Evolutionary conservation across 495 filamentous ascomycete genomes (phyloP), one percentile per base, ranked within the genome.

Genomic region (Penicillium ochrochloron): DNA sequence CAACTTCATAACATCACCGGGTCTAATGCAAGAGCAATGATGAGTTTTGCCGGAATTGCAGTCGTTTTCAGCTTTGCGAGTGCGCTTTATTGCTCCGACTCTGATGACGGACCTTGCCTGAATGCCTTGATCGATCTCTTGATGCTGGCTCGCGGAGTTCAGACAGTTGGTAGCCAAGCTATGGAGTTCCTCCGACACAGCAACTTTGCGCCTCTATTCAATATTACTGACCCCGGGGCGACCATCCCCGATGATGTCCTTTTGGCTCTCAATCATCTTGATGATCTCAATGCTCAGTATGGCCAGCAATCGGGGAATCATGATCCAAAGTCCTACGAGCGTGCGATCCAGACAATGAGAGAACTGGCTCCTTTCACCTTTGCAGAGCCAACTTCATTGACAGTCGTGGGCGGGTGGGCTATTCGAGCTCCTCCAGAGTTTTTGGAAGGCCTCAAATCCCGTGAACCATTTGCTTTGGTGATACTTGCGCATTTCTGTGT

Each of bases 401-500:
- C 69, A 6, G 27, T 71, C 17, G 63, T 60, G 15, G 72, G 15
- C 19, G 72, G 69, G 0, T 71, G 65, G 66, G 69, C 72, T 14
- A 74, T 74, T 11, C 41, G 67, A 31, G 42, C 55, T 1, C 14
- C 65, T 0, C 42, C 61, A 4, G 46, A 61, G 0, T 74, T 62
- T 52, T 39, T 74, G 17, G 52, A 62, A n/a, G 62, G 66, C n/a
- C 27, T 74, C 5, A 63, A 50, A n/a, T 15, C 25, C 12, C 41
- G 39, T 1, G 52, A 59, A 4, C 69, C 72, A 14, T 52, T 74
- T 44, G 65, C 72, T 0, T 53, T 74, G 31, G 72, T 74, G 14
- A 19, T 72, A 9, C 61, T 70, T 39, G 72, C 72, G 9, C 69
- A 74, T 50, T 74, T 68, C 42, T 72, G 72, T 15, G 65, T 65